phyloP scores from a whole-genome alignment of 2,329 filamentous ascomycete genomes.

The Botrytis elliptica region DNA sequence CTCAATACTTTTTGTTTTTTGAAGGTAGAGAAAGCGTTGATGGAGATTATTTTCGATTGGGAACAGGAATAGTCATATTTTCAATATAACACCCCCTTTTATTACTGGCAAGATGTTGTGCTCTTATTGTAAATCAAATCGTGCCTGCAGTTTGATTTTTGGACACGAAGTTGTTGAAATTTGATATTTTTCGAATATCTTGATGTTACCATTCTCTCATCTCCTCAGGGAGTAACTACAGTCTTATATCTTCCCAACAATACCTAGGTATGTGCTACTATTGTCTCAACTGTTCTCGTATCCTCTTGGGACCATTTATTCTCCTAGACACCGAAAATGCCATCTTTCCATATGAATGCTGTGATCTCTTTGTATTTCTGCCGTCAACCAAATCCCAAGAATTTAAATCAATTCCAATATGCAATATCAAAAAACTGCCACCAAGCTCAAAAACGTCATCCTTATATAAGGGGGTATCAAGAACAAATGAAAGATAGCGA shows the following conservation, averaged over 20 bases:
- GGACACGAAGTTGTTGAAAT: neutral
- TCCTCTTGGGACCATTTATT: neutral
- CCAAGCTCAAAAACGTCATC: neutral
- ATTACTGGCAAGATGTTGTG: neutral
- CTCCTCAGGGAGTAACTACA: neutral
- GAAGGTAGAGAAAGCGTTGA: neutral
- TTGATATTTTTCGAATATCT: neutral
- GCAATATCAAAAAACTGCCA: neutral
- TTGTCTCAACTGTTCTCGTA: neutral
- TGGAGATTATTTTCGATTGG: neutral
- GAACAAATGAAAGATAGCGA: conserved; percentile 6
- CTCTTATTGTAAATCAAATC: neutral
- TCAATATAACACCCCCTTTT: neutral
- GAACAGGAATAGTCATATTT: neutral
- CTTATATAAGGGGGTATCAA: conserved; percentile 15
- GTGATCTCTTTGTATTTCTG: neutral
- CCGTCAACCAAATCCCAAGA: neutral
- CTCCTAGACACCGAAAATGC: neutral
- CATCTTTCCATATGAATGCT: neutral
- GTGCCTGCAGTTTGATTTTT: neutral
- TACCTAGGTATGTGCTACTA: neutral
- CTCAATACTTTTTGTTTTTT: neutral
- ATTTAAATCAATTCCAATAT: conserved; percentile 1
- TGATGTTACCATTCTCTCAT: conserved; percentile 1
- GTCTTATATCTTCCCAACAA: neutral